Percentiles rank a stretch among this genome's conserved stretches.
These are phyloP conservation scores for Goniomonas avonlea DNA, from an alignment of 78 protist genomes.

Conservation along the genomic window DNA sequence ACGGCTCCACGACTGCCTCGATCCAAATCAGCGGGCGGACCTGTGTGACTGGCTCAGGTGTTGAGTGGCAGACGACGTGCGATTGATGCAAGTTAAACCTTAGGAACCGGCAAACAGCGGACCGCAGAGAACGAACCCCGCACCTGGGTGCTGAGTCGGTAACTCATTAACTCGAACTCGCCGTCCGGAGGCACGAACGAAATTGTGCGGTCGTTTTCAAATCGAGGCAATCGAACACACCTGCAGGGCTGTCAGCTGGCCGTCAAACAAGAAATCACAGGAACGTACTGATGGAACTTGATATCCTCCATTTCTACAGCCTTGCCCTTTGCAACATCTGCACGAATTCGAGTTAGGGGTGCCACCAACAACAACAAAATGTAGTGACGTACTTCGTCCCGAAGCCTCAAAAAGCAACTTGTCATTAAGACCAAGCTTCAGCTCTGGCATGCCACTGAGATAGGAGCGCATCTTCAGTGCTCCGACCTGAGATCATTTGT, in stretches of 20 bases:
- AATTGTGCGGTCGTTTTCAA: constrained; percentile 93
- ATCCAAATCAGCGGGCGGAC: constrained; percentile 91
- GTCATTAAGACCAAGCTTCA: constrained; percentile 93
- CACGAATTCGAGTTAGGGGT: background rate
- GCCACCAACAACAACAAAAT: no score
- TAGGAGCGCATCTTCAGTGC: constrained; percentile 80
- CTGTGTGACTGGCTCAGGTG: background rate
- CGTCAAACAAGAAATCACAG: no score
- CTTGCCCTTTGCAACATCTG: constrained; percentile 66
- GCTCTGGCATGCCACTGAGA: constrained; percentile 96
- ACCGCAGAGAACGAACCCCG: background rate
- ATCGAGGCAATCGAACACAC: constrained; percentile 89
- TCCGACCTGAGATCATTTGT: no score
- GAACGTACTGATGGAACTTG: constrained; percentile 88
- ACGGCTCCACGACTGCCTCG: constrained; percentile 72
- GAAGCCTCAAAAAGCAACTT: constrained; percentile 74
- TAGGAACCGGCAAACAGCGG: no score
- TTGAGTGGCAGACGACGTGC: background rate
- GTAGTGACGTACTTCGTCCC: constrained; percentile 41
- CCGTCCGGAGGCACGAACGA: constrained; percentile 97
- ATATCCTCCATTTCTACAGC: constrained; percentile 96
- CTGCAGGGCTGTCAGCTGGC: no score
- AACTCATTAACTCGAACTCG: constrained; percentile 95
- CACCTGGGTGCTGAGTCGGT: constrained; percentile 78
- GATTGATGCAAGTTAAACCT: no score